Conservation (phyloP, 1,139 yeast genomes). For the Protomyces gravidus region DNA sequence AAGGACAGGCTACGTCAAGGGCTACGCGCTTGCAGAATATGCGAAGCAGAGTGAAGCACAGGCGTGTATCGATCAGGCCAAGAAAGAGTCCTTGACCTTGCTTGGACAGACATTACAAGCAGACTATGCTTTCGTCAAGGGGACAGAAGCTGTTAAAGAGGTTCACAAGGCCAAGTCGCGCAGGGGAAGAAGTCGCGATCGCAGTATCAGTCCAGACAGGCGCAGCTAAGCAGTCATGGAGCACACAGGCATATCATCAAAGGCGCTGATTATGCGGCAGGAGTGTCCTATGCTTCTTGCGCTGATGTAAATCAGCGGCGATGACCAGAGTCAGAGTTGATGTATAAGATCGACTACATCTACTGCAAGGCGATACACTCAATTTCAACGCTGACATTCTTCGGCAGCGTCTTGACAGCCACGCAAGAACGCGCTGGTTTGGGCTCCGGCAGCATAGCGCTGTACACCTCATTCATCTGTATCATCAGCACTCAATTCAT, state of each 20-base stretch:
- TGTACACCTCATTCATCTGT: constrained; percentile 64
- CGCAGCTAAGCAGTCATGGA: neutral
- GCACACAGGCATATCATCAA: neutral
- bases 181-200: constrained; percentile 26
- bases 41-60: constrained; percentile 41
- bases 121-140: constrained; percentile 44
- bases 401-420: constrained; percentile 37
- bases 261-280: too few relatives aligned
- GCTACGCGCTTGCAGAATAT: constrained; percentile 47
- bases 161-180: neutral
- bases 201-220: constrained; percentile 33
- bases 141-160: neutral
- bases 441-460: constrained; percentile 45
- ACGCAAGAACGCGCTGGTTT: constrained; percentile 50
- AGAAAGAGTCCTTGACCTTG: constrained; percentile 39
- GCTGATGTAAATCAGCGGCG: neutral
- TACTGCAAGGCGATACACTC: constrained; percentile 37
- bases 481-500: constrained; percentile 40
- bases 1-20: constrained; percentile 47
- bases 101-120: constrained; percentile 41
- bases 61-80: constrained; percentile 40
- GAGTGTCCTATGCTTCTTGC: neutral
- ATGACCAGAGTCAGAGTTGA: neutral
- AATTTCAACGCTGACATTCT: constrained; percentile 37
- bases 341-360: neutral